Base-by-base conservation (phyloP, 78 protist species). In the Guillardia theta region DNA sequence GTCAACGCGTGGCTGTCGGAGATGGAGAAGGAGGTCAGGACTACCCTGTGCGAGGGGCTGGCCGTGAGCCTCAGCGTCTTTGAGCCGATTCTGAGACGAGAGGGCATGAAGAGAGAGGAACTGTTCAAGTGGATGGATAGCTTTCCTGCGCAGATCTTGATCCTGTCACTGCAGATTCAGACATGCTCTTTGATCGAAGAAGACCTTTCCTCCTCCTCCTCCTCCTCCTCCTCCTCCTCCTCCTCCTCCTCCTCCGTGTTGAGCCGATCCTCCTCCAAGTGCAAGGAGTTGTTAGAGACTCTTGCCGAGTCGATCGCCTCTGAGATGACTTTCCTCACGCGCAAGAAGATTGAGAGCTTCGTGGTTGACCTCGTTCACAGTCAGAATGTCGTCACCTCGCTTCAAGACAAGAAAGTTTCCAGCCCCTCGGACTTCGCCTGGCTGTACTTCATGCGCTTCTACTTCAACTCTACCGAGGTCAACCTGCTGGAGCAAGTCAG, bases 301-400 rank as follows among this genome's bases (percentile, higher is more conserved):
- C 48, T 83, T 10, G 98, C 99, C 0, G 97, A 96, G 70, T 62
- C 90, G 4, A 98, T 98, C 8, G 88, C 97, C 27, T 21, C 18
- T 46, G 96, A 96, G 24, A 93, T 97, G 64, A 77, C 93, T 4
- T 43, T 96, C 0, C 47, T 94, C 0, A 45, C 6, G 43, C 96
- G 99, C 30, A 95, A 94, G 94, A 99, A 99, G 94, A 47, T 80
- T 77, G 99, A 98, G 95, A 97, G 97, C 77, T 93, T 98, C 46
- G 97, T 98, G 83, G 97, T 97, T 8, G 99, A 97, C 92, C 96
- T 98, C 33, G 99, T 99, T 41, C 98, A 98, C 77, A 98, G 97
- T 88, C 95, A 99, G 19, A 99, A 98, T 43, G 98, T 97, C n/a
- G 39, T 87, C 0, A 94, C 93, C 4, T 33, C 95, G 41, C 96